These are phyloP conservation scores for Astraeus odoratus DNA, from an alignment of 768 basidiomycete genomes.

Conservation along the genomic window DNA sequence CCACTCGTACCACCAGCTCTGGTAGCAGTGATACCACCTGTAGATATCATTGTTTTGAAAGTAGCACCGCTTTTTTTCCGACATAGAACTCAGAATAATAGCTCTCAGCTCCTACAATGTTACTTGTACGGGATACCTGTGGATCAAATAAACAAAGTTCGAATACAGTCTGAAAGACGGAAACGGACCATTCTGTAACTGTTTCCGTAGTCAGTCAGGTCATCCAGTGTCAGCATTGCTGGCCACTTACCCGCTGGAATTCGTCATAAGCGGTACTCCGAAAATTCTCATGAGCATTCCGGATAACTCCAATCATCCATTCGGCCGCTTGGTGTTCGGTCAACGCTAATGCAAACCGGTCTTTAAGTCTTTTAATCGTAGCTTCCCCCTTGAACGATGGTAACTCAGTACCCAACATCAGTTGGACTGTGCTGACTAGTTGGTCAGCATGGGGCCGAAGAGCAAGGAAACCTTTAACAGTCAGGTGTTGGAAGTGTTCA, in stretches of 20 bases:
- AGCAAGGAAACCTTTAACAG: slow-evolving; percentile 94
- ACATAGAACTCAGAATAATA: too few relatives aligned
- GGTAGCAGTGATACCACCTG: neutral
- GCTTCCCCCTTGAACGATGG: slow-evolving; percentile 96
- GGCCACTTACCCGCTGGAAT: slow-evolving; percentile 71
- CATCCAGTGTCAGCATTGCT: slow-evolving; percentile 2
- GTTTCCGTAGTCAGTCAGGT: slow-evolving; percentile 6
- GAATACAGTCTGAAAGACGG: neutral
- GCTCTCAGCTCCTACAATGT: neutral
- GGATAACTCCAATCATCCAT: slow-evolving; percentile 82
- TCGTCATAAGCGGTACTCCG: slow-evolving; percentile 93
- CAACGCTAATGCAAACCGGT: slow-evolving; percentile 77
- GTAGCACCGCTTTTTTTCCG: neutral
- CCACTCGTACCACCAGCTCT: neutral
- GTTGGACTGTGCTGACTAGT: slow-evolving; percentile 76
- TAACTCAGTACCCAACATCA: slow-evolving; percentile 93
- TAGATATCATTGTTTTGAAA: too few relatives aligned
- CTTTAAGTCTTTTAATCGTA: slow-evolving; percentile 81
- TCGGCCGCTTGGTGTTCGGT: slow-evolving; percentile 91
- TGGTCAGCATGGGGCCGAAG: slow-evolving; percentile 93
- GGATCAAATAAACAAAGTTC: slow-evolving; percentile 3
- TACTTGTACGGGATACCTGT: slow-evolving; percentile 27
- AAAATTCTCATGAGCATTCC: slow-evolving; percentile 93
- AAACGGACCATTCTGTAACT: slow-evolving; percentile 44
- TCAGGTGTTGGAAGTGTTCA: slow-evolving; percentile 86